phyloP scores from a whole-genome alignment of 2,329 filamentous ascomycete genomes.

The Pyrenophora teres region DNA sequence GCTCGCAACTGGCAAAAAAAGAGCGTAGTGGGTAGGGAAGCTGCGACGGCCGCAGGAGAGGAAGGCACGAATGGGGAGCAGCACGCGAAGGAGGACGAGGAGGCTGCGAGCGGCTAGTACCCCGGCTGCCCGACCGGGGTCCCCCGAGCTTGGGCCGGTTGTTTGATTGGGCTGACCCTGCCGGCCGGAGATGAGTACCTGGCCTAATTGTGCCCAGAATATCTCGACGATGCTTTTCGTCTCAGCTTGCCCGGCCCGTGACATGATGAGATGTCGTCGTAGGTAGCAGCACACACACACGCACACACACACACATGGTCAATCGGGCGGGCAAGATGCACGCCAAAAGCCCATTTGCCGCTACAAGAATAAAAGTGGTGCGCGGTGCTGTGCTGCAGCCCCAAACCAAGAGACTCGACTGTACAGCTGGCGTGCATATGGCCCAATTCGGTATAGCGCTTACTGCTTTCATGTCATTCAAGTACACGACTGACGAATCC shows the following conservation, averaged over 20 bases:
- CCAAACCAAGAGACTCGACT: no score
- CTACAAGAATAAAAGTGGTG: not conserved
- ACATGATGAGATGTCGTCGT: not conserved
- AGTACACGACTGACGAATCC: constrained; percentile 2
- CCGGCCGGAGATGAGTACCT: constrained; percentile 33
- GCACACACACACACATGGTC: no score
- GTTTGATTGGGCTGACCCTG: constrained; percentile 32
- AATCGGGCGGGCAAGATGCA: not conserved
- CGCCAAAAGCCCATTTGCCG: not conserved
- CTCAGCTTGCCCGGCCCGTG: not conserved
- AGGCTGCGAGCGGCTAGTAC: constrained; percentile 7
- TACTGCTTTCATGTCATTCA: not conserved
- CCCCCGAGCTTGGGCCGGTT: constrained; percentile 1
- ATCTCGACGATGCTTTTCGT: constrained; percentile 26
- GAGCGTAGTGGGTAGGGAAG: constrained; percentile 45
- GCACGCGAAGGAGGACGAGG: constrained; percentile 11
- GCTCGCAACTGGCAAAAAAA: constrained; percentile 41
- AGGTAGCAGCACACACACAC: not conserved
- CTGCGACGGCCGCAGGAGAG: constrained; percentile 38
- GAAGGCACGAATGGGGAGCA: constrained; percentile 31
- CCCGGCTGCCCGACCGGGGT: constrained; percentile 17
- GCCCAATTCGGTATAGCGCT: constrained; percentile 5
- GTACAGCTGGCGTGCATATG: constrained; percentile 1
- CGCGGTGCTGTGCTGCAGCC: constrained; percentile 1
- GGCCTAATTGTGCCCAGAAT: constrained; percentile 27